Percentiles rank a stretch among this genome's conserved stretches.
These are phyloP conservation scores for Aspergillus novoparasiticus DNA, from an alignment of 2,329 filamentous ascomycete species.

Conservation along the genomic window DNA sequence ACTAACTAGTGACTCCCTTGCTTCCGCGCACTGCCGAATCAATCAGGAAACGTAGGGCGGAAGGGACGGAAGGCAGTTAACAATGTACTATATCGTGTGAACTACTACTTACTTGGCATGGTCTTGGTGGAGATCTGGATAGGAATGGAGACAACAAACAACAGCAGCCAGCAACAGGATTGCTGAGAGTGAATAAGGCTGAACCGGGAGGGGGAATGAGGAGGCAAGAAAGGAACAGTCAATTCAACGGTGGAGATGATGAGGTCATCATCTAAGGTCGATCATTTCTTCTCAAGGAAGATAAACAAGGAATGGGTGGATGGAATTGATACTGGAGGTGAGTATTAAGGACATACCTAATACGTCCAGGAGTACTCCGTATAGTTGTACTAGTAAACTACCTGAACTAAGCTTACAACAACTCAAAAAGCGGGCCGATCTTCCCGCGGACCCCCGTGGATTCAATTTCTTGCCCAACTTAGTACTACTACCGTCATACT, in stretches of 20 bases:
- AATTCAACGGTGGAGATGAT: not conserved
- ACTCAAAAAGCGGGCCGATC: not conserved
- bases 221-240: not conserved
- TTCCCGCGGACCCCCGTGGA: not conserved
- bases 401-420: not conserved
- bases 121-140: not conserved
- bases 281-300: not conserved
- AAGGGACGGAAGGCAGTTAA: constrained; percentile 17
- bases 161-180: not conserved
- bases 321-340: not conserved
- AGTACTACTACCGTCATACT: too few relatives aligned
- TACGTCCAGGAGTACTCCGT: too few relatives aligned
- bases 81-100: not conserved
- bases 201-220: not conserved
- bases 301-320: not conserved
- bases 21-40: constrained; percentile 27
- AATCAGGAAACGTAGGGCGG: constrained; percentile 15
- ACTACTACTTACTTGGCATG: not conserved
- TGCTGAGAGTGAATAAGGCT: too few relatives aligned
- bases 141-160: not conserved
- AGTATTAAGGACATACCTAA: not conserved
- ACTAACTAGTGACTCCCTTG: constrained; percentile 4
- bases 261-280: not conserved
- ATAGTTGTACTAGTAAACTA: not conserved
- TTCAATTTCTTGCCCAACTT: not conserved